Evolutionary conservation across 441 rosid genomes (phyloP), one percentile per base, ranked within the genome.

Genomic region (Raphanus hybrid): DNA sequence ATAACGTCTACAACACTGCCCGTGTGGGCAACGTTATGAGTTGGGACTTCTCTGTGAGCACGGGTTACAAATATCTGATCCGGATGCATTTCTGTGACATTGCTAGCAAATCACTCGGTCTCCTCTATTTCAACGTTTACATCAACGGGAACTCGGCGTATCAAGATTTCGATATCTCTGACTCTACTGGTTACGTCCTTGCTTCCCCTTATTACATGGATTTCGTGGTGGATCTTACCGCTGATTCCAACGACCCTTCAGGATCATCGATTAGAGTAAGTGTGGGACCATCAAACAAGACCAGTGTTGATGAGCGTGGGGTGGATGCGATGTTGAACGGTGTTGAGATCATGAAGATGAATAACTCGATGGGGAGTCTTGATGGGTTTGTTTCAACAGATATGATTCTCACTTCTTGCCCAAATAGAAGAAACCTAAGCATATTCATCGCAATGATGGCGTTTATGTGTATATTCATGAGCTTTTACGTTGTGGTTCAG

Each of bases 41-140:
- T 0, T 94, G 98, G 98, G 73, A 71, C 4, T 90, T 94, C 71
- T 88, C 91, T 0, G 84, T 92, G 18, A 73, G 18, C 12, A 1
- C 27, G 11, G 88, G 87, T 61, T 81, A 72, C 11, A 75, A 80
- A 27, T 84, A 89, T 86, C 77, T 94, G 61, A 86, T 94, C 73
- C 85, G 98, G 70, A 80, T 92, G 87, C 98, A 94, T 84, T 94
- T 94, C 83, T 92, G 94, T 75, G 97, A 94, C 82, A 85, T 94
- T 6, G 88, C 91, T 69, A 94, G 98, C 77, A 50, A 71, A 68
- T 85, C 92, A 1, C 94, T 92, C 37, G 86, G 85, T 75, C 86
- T 80, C 87, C 76, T 92, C 2, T 94, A 89, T 74, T 94, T 94
- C 68, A 77, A 90, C 78, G 86, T 94, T 70, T 94, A 84, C 76